Percentiles rank a stretch among this genome's conserved stretches.
These are phyloP conservation scores for Curvularia hawaiiensis DNA, from an alignment of 2,329 filamentous ascomycete genomes.

Conservation along the genomic window DNA sequence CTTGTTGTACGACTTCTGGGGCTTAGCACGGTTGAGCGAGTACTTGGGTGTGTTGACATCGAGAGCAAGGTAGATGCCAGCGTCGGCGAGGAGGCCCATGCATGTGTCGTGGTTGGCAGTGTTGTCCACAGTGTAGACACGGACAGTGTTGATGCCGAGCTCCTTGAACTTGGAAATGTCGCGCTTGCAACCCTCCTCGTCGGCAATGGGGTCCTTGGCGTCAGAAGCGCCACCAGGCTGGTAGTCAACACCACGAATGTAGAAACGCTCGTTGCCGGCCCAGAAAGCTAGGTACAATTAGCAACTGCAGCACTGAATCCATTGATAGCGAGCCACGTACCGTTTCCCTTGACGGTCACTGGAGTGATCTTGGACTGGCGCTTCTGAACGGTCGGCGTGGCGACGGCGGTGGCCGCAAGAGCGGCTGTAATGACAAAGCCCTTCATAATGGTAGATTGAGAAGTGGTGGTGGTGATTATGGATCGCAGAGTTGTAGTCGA, in stretches of 20 bases:
- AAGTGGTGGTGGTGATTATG: conserved; percentile 12
- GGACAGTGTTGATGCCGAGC: conserved; percentile 87
- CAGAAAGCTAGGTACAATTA: conserved; percentile 59
- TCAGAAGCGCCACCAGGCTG: conserved; percentile 68
- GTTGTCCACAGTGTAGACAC: conserved; percentile 94
- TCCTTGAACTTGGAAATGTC: conserved; percentile 83
- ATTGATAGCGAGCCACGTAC: conserved; percentile 39
- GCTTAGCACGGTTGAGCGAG: conserved; percentile 79
- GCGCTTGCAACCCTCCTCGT: conserved; percentile 71
- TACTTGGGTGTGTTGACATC: conserved; percentile 92
- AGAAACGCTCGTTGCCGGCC: conserved; percentile 64
- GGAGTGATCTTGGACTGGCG: conserved; percentile 53
- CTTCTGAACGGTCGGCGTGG: conserved; percentile 46
- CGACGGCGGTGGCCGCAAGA: conserved; percentile 54
- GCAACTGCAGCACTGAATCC: conserved; percentile 3
- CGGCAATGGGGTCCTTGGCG: conserved; percentile 75
- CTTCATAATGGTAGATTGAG: conserved; percentile 56
- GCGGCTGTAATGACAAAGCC: conserved; percentile 53
- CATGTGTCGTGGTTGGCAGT: conserved; percentile 78
- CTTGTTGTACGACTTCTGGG: conserved; percentile 81
- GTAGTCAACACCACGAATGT: conserved; percentile 68
- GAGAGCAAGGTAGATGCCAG: conserved; percentile 89
- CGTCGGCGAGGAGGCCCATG: conserved; percentile 80
- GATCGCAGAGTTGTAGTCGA: conserved; percentile 5
- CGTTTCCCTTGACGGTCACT: conserved; percentile 67